phyloP scores from a whole-genome alignment of 768 basidiomycete genomes.

The Udeniomyces megalosporus region DNA sequence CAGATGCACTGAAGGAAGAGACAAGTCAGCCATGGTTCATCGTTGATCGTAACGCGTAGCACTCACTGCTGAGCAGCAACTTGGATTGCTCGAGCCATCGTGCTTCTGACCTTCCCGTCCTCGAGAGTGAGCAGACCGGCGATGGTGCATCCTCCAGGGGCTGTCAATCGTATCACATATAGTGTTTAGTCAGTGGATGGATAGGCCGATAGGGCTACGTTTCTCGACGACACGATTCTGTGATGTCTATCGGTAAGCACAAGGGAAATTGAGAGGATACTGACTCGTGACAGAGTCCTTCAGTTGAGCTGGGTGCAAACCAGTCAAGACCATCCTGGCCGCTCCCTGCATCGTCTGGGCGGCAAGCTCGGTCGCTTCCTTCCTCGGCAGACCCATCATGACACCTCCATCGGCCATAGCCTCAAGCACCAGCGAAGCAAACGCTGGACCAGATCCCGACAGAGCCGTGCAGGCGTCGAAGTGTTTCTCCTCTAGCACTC shows the following conservation, averaged over 20 bases:
- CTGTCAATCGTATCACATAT: too few relatives aligned
- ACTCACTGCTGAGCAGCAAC: constrained; percentile 59
- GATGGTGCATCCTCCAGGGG: constrained; percentile 95
- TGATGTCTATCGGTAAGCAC: too few relatives aligned
- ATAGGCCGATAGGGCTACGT: too few relatives aligned
- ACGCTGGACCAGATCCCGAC: constrained; percentile 89
- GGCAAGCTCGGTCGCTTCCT: constrained; percentile 85
- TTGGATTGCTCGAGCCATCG: constrained; percentile 88
- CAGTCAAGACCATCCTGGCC: constrained; percentile 79
- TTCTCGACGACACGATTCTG: too few relatives aligned
- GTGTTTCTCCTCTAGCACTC: constrained; percentile 93
- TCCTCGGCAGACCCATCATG: constrained; percentile 96
- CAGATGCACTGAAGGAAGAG: not conserved
- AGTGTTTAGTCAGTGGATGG: too few relatives aligned
- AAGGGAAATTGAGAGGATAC: constrained; percentile 24
- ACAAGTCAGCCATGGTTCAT: too few relatives aligned
- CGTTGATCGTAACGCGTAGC: too few relatives aligned
- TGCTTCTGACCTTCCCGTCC: constrained; percentile 81
- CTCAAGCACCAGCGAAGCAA: constrained; percentile 89
- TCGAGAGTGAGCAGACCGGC: constrained; percentile 90
- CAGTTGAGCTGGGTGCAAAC: constrained; percentile 85
- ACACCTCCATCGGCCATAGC: constrained; percentile 99
- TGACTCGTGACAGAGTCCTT: constrained; percentile 94
- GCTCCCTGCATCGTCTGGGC: constrained; percentile 93
- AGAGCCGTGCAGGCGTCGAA: constrained; percentile 97